Evolutionary conservation across 1,284 basidiomycete species (phyloP).

Genomic region (Farysia itapuensis): DNA sequence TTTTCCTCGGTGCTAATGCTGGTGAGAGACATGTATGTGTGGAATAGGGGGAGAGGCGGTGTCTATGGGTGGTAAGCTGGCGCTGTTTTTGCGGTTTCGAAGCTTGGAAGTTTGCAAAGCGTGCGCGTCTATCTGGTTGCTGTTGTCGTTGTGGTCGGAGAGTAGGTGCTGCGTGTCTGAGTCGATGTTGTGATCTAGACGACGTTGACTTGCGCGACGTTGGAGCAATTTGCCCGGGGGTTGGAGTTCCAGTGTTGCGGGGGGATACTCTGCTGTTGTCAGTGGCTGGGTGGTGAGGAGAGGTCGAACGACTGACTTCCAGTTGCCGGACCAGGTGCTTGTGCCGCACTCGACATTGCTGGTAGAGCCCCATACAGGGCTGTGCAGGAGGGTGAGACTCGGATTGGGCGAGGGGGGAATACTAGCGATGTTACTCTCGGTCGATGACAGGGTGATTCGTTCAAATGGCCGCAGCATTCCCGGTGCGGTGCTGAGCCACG

Average conservation of each 20-base stretch:
- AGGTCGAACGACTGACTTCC: slow-evolving; percentile 46
- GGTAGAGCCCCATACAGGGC: slow-evolving; percentile 12
- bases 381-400: slow-evolving; percentile 35
- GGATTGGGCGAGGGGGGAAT: slow-evolving; percentile 27
- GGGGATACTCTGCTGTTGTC: too few species aligned
- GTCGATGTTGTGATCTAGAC: not conserved
- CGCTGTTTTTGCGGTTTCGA: too few species aligned
- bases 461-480: slow-evolving; percentile 27
- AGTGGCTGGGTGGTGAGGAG: too few species aligned
- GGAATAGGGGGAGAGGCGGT: too few species aligned
- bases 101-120: too few species aligned
- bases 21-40: too few species aligned
- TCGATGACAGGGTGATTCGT: not conserved
- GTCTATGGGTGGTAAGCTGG: too few species aligned
- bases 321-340: slow-evolving; percentile 43
- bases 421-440: not conserved
- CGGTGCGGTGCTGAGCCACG: slow-evolving; percentile 14
- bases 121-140: not conserved
- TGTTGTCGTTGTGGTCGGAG: not conserved
- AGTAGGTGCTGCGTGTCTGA: not conserved
- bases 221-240: not conserved
- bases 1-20: too few species aligned
- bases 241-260: too few species aligned
- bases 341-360: not conserved
- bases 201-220: not conserved